Evolutionary conservation across 2,329 filamentous ascomycete genomes (phyloP), one percentile per base, ranked within the genome.

Genomic region (Phyllosticta citriasiana): DNA sequence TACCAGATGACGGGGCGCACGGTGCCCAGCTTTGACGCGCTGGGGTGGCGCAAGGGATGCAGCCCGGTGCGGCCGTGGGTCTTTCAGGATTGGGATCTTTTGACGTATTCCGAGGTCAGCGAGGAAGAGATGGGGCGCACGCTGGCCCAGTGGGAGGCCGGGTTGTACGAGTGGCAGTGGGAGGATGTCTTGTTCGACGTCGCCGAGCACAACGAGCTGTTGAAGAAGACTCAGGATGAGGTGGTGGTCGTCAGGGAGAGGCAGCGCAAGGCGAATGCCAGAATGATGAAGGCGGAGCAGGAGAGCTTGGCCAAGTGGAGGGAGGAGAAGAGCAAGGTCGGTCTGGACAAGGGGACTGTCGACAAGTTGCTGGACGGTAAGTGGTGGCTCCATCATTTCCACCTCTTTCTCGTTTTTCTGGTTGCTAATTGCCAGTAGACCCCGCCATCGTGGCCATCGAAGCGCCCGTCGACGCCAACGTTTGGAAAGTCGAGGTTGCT

Each of bases 21-120:
- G 0, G 77, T 83, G 2, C 79, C 80, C 0, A 78, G 79, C 16
- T 79, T 80, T 54, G 82, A 84, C 64, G 77, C 78, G 47, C 75
- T 82, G 7, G 79, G 80, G 0, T 79, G 75, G 64, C 83, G 82
- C 64, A 70, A 71, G 0, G 78, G 78, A 1, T 84, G 82, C 65
- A 72, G 69, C 2, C 64, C 73, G 0, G 69, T 75, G 0, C 66
- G 71, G 27, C 82, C 82, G 0, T 83, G 82, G 78, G 72, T 84
- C 1, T 84, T 83, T 65, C 74, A 79, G 56, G 79, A 83, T 63
- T 83, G 84, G 63, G 82, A 85, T 64, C 75, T 82, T 53, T 72
- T 84, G 22, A 80, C 77, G 0, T 84, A 80, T 68, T 80, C 83
- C 64, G 75, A 78, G 60, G 81, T 84, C 14, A 75, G 66, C 35